phyloP scores from a whole-genome alignment of 257 asterid genomes.

The Phtheirospermum japonicum region DNA sequence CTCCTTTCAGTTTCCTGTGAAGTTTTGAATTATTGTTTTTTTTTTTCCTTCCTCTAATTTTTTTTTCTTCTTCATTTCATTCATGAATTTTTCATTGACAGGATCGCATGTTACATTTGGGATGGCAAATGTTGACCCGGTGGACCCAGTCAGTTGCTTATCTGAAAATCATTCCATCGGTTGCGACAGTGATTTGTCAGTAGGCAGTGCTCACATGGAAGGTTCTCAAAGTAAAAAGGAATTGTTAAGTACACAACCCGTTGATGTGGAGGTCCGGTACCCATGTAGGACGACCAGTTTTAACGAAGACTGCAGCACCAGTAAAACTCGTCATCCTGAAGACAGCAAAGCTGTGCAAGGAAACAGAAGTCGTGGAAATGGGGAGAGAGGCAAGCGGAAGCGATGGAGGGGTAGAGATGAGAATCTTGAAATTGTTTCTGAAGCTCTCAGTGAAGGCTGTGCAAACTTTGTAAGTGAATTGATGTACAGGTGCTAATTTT shows the following conservation, averaged over 20 bases:
- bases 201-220: constrained; percentile 39
- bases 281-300: constrained; percentile 50
- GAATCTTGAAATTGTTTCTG: constrained; percentile 42
- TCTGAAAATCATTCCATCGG: constrained; percentile 47
- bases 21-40: neutral
- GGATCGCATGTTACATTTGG: constrained; percentile 38
- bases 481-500: constrained; percentile 14
- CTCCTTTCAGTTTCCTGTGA: neutral
- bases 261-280: constrained; percentile 62
- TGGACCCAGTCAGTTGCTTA: constrained; percentile 45
- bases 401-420: constrained; percentile 93
- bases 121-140: constrained; percentile 38
- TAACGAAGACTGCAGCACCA: constrained; percentile 78
- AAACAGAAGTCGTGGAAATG: constrained; percentile 49
- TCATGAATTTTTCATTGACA: constrained; percentile 26
- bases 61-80: constrained; percentile 13
- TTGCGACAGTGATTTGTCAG: constrained; percentile 54
- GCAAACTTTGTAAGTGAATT: constrained; percentile 33
- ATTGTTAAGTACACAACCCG: constrained; percentile 37
- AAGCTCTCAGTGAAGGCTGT: constrained; percentile 41
- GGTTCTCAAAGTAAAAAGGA: constrained; percentile 46
- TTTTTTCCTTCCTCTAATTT: constrained; percentile 15
- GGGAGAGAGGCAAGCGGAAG: constrained; percentile 84
- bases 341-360: constrained; percentile 50
- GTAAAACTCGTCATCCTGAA: constrained; percentile 47